Evolutionary conservation across 1,284 basidiomycete genomes (phyloP).

Genomic region (Tetrapyrgos nigripes): DNA sequence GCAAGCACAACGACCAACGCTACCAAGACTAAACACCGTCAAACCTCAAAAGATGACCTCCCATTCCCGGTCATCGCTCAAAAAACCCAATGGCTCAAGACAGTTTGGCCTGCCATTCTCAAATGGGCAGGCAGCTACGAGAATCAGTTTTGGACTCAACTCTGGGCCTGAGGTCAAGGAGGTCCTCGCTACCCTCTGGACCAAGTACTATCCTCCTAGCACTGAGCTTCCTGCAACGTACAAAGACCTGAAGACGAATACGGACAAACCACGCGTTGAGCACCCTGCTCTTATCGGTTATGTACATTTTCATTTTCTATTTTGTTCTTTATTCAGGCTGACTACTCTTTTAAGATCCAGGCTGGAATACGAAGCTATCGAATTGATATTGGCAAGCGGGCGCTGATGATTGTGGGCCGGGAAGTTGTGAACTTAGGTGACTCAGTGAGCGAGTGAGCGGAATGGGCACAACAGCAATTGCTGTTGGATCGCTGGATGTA

Average conservation of each 20-base stretch:
- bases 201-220: background rate
- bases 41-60: no score
- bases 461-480: background rate
- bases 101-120: background rate
- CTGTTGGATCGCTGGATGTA: background rate
- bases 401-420: background rate
- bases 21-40: no score
- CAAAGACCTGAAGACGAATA: background rate
- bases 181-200: background rate
- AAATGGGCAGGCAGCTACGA: background rate
- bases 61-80: no score
- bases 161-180: background rate
- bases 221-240: background rate
- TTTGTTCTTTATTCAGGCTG: background rate
- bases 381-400: background rate
- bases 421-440: background rate
- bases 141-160: constrained; percentile 1
- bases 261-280: background rate
- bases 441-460: background rate
- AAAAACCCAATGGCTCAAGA: background rate
- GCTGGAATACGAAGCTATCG: background rate
- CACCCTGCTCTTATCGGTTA: constrained; percentile 2
- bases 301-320: background rate
- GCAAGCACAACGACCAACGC: constrained; percentile 22
- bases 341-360: constrained; percentile 5